Conservation (phyloP, 2,329 filamentous ascomycete genomes). For the Phyllosticta paracitricarpa region DNA sequence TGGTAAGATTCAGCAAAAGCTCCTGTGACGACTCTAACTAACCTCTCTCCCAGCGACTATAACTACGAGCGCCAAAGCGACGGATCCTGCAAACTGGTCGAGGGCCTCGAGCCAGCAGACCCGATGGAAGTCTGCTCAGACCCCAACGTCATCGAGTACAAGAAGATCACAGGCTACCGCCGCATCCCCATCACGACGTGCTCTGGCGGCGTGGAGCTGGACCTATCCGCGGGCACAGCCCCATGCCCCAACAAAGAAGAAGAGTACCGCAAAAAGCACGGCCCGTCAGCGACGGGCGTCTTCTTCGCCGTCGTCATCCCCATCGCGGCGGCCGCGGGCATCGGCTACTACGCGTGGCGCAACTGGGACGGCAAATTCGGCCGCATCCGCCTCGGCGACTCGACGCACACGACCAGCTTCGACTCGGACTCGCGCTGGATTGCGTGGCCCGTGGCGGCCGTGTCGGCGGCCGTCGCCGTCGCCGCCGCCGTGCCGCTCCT, state of each 20-base stretch:
- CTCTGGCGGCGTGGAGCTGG: slow-evolving; percentile 61
- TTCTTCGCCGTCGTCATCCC: slow-evolving; percentile 81
- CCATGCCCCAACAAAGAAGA: slow-evolving; percentile 72
- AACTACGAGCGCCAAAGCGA: slow-evolving; percentile 78
- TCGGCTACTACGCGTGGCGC: slow-evolving; percentile 76
- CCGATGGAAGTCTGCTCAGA: slow-evolving; percentile 47
- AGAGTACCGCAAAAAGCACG: slow-evolving; percentile 65
- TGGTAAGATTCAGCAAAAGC: slow-evolving; percentile 50
- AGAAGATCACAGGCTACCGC: slow-evolving; percentile 77
- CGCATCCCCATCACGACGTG: slow-evolving; percentile 87
- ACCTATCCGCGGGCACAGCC: slow-evolving; percentile 52
- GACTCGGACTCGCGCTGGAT: slow-evolving; percentile 69
- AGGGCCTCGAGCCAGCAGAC: slow-evolving; percentile 57
- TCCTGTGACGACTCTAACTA: slow-evolving; percentile 9
- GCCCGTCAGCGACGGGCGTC: slow-evolving; percentile 60
- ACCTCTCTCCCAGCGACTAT: slow-evolving; percentile 57
- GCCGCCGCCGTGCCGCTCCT: slow-evolving; percentile 54
- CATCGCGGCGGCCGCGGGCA: slow-evolving; percentile 56
- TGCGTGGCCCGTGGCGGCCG: slow-evolving; percentile 54
- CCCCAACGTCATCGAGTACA: slow-evolving; percentile 69
- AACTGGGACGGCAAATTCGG: slow-evolving; percentile 89
- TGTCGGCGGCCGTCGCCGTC: slow-evolving; percentile 46
- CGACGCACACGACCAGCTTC: slow-evolving; percentile 27
- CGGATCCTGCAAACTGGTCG: slow-evolving; percentile 66
- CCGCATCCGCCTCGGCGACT: slow-evolving; percentile 74